These are phyloP conservation scores for Pseudonectria foliicola DNA, from an alignment of 2,329 filamentous ascomycete species.

Conservation along the genomic window DNA sequence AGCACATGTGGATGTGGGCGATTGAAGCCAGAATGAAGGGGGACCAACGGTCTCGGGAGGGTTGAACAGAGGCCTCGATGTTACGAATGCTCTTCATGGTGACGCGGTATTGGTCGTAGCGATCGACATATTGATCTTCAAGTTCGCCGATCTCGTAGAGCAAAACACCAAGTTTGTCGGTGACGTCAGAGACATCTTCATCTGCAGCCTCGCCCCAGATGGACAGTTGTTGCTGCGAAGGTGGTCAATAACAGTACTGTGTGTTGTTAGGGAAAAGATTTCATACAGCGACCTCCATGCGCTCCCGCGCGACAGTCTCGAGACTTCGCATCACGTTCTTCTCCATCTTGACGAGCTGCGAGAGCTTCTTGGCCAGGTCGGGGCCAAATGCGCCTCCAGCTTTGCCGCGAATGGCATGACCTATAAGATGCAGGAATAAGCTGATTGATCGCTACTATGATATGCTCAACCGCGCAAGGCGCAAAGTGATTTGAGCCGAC, in stretches of 20 bases:
- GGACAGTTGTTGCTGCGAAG: conserved; percentile 84
- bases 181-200: conserved; percentile 97
- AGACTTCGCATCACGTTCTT: conserved; percentile 99
- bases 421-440: conserved; percentile 23
- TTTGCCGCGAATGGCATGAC: conserved; percentile 64
- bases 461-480: too few species aligned
- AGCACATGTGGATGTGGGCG: conserved; percentile 3
- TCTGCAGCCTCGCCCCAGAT: conserved; percentile 95
- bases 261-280: background rate
- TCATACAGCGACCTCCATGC: conserved; percentile 96
- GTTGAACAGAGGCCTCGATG: conserved; percentile 97
- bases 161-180: conserved; percentile 95
- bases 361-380: conserved; percentile 95
- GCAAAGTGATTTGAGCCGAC: too few species aligned
- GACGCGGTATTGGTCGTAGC: conserved; percentile 97
- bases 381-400: conserved; percentile 71
- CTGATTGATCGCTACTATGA: too few species aligned
- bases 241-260: conserved; percentile 6
- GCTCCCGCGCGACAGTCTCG: conserved; percentile 88
- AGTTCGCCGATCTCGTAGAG: conserved; percentile 98
- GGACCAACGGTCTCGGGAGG: conserved; percentile 83
- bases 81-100: conserved; percentile 99
- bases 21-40: background rate
- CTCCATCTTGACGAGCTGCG: conserved; percentile 99
- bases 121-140: conserved; percentile 96